These are phyloP conservation scores for Podospora pseudocomata DNA, from an alignment of 495 filamentous ascomycete genomes.

Conservation along the genomic window DNA sequence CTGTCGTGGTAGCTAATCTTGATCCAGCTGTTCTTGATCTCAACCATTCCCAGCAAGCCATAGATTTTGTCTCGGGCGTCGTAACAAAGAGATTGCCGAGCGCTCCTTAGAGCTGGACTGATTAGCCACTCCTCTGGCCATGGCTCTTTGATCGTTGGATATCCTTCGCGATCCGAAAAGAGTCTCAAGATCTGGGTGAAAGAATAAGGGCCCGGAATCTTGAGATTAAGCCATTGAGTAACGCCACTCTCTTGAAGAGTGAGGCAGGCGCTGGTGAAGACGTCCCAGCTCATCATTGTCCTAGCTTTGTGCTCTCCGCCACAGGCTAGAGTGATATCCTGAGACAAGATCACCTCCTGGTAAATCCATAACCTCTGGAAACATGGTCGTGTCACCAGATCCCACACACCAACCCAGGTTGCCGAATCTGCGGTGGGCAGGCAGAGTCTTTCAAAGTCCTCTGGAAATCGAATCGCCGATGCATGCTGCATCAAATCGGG, in stretches of 20 bases:
- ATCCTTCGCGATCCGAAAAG: neutral
- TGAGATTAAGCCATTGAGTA: neutral
- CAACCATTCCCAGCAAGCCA: neutral
- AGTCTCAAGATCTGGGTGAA: neutral
- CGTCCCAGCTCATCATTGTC: neutral
- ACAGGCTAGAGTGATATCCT: neutral
- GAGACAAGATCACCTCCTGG: conserved; percentile 1
- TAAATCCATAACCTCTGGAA: neutral
- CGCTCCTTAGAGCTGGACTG: neutral
- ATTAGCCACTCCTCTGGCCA: neutral
- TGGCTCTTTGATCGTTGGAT: neutral
- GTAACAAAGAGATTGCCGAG: neutral
- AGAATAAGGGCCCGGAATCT: neutral
- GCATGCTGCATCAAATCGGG: neutral
- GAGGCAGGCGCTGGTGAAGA: neutral
- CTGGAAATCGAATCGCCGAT: neutral
- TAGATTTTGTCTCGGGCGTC: neutral
- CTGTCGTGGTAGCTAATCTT: conserved; percentile 3
- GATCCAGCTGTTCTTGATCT: neutral
- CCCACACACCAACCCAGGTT: neutral
- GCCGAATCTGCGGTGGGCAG: neutral
- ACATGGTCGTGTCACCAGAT: neutral
- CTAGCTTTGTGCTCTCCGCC: neutral
- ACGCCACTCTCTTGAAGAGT: neutral
- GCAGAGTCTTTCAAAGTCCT: neutral